phyloP scores from a whole-genome alignment of 2,329 filamentous ascomycete genomes.

The Trichoderma semiorbis region DNA sequence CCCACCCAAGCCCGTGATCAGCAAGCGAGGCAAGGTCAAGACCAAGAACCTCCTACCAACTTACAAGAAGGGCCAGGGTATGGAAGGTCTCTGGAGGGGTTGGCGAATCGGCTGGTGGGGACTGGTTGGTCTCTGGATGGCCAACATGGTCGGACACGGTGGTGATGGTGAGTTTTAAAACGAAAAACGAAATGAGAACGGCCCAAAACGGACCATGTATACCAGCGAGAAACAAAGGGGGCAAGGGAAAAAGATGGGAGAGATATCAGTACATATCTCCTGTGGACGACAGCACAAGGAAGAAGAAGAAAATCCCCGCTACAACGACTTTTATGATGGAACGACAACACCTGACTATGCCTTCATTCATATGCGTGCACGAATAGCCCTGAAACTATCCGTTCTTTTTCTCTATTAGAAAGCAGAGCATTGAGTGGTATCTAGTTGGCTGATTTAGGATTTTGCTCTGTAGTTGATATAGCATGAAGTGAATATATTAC shows the following conservation, averaged over 20 bases:
- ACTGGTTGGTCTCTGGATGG: slow-evolving; percentile 69
- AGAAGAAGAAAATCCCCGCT: slow-evolving; percentile 31
- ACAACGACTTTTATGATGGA: slow-evolving; percentile 39
- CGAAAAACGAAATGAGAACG: not conserved
- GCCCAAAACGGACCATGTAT: slow-evolving; percentile 14
- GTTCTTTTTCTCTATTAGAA: slow-evolving; percentile 3
- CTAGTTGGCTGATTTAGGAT: slow-evolving; percentile 6
- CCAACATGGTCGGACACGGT: slow-evolving; percentile 58
- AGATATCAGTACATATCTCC: not conserved
- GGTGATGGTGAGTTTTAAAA: slow-evolving; percentile 59
- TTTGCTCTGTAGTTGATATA: slow-evolving; percentile 8
- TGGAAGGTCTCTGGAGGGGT: slow-evolving; percentile 66
- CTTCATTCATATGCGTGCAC: slow-evolving; percentile 10
- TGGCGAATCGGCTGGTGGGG: slow-evolving; percentile 80
- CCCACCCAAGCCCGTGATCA: slow-evolving; percentile 31
- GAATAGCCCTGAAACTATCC: slow-evolving; percentile 11
- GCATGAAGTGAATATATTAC: not conserved
- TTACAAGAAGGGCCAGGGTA: slow-evolving; percentile 61
- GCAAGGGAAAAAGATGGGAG: not conserved
- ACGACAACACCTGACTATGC: slow-evolving; percentile 31
- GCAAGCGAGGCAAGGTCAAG: slow-evolving; percentile 34
- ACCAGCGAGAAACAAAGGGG: slow-evolving; percentile 24
- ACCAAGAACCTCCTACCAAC: slow-evolving; percentile 30
- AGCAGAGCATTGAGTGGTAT: slow-evolving; percentile 7
- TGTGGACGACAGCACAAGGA: slow-evolving; percentile 28